These are phyloP conservation scores for Yamadazyma scolyti DNA, from an alignment of 805 yeast species.

Conservation along the genomic window DNA sequence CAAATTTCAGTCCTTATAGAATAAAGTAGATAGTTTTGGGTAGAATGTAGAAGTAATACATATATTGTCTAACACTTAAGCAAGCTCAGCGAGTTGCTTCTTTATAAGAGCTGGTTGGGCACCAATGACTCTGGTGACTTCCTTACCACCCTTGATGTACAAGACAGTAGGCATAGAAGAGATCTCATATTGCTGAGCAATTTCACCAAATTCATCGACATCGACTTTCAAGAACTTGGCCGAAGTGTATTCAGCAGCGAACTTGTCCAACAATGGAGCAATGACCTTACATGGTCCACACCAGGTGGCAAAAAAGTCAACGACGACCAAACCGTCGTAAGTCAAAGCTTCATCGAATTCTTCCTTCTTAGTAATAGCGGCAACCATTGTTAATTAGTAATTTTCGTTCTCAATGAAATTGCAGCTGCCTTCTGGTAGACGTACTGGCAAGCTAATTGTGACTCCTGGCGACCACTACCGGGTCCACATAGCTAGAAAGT, in stretches of 20 bases:
- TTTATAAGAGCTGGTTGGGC: slow-evolving; percentile 86
- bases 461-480: too few relatives aligned
- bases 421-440: too few relatives aligned
- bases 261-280: slow-evolving; percentile 88
- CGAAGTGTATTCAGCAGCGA: slow-evolving; percentile 60
- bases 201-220: slow-evolving; percentile 76
- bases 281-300: slow-evolving; percentile 99
- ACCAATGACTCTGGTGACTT: slow-evolving; percentile 78
- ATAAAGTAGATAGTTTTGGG: too few relatives aligned
- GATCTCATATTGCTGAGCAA: slow-evolving; percentile 64
- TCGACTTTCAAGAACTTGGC: slow-evolving; percentile 87
- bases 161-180: slow-evolving; percentile 61
- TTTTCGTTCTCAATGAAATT: too few relatives aligned
- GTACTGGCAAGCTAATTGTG: too few relatives aligned
- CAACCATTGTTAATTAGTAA: slow-evolving; percentile 43
- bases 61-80: too few relatives aligned
- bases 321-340: slow-evolving; percentile 73
- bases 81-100: slow-evolving; percentile 55
- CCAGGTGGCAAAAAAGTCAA: slow-evolving; percentile 97
- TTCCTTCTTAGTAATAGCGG: slow-evolving; percentile 23
- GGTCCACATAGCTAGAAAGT: too few relatives aligned
- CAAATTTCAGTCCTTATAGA: too few relatives aligned
- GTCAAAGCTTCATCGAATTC: slow-evolving; percentile 69
- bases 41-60: too few relatives aligned
- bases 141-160: slow-evolving; percentile 79